Percentiles rank a stretch among this genome's conserved stretches.
Conservation (phyloP, 2,329 filamentous ascomycete genomes). For the Pleomassaria siparia region DNA sequence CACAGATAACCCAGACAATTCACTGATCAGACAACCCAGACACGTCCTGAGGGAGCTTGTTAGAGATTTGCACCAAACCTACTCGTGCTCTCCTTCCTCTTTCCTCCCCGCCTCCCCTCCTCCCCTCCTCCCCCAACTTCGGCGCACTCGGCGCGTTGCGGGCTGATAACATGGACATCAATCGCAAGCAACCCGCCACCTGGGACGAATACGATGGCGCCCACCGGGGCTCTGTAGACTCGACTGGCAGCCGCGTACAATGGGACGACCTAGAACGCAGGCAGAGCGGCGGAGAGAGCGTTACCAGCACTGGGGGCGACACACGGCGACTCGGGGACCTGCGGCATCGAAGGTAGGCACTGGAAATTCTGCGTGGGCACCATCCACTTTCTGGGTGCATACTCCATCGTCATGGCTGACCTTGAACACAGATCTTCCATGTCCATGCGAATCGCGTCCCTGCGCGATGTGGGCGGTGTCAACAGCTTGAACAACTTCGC, state of each 20-base stretch:
- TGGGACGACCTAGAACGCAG: conserved; percentile 40
- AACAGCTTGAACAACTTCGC: conserved; percentile 96
- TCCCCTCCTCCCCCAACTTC: neutral
- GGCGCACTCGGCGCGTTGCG: neutral
- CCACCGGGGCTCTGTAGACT: conserved; percentile 46
- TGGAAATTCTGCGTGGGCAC: neutral
- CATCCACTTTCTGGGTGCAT: no score
- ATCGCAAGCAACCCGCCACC: conserved; percentile 45
- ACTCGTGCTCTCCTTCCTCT: conserved; percentile 13
- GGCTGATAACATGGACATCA: conserved; percentile 35
- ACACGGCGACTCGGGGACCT: conserved; percentile 25
- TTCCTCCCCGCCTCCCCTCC: conserved; percentile 7
- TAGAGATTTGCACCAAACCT: neutral
- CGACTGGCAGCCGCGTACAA: conserved; percentile 40
- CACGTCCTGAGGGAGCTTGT: no score
- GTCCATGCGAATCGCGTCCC: conserved; percentile 52
- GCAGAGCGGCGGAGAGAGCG: conserved; percentile 34
- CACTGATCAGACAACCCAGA: no score
- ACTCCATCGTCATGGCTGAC: no score
- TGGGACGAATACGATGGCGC: conserved; percentile 51
- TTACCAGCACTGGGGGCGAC: conserved; percentile 21
- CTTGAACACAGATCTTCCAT: conserved; percentile 46
- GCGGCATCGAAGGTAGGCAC: conserved; percentile 38
- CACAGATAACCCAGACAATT: no score
- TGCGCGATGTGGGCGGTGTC: conserved; percentile 77